These are phyloP conservation scores for Filosporella fistucella DNA, from an alignment of 495 filamentous ascomycete genomes.

Conservation along the genomic window DNA sequence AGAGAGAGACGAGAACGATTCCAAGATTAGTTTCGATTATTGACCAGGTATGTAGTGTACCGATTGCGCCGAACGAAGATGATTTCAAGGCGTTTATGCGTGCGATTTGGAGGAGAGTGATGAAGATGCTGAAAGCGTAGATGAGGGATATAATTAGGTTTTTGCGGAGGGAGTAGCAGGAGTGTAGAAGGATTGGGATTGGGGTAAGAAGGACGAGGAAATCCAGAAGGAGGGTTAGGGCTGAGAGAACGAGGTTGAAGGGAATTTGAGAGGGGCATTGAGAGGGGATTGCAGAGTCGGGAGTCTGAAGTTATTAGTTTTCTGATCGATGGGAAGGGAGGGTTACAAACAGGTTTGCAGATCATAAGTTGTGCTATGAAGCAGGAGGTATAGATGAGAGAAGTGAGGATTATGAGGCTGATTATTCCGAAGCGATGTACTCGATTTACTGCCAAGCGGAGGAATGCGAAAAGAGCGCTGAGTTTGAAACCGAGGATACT, in stretches of 20 bases:
- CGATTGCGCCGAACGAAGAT: slow-evolving; percentile 36
- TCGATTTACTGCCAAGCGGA: slow-evolving; percentile 41
- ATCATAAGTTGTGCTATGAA: slow-evolving; percentile 45
- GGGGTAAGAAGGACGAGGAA: slow-evolving; percentile 43
- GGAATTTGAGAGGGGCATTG: slow-evolving; percentile 35
- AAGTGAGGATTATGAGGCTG: slow-evolving; percentile 35
- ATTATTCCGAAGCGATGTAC: slow-evolving; percentile 33
- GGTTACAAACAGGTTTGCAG: slow-evolving; percentile 35
- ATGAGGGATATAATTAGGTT: slow-evolving; percentile 39
- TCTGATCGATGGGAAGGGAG: neutral
- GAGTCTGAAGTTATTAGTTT: slow-evolving; percentile 23
- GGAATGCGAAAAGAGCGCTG: slow-evolving; percentile 42
- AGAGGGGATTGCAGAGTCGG: slow-evolving; percentile 39
- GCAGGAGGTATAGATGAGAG: slow-evolving; percentile 68
- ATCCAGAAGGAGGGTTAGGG: slow-evolving; percentile 41
- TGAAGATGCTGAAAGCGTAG: slow-evolving; percentile 48
- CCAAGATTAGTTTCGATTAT: slow-evolving; percentile 46
- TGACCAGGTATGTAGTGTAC: slow-evolving; percentile 50
- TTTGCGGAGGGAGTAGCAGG: slow-evolving; percentile 32
- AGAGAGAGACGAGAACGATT: slow-evolving; percentile 42
- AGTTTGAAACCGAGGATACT: slow-evolving; percentile 50
- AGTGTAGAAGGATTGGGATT: slow-evolving; percentile 43
- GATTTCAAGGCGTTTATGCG: slow-evolving; percentile 45
- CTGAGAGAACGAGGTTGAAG: slow-evolving; percentile 38
- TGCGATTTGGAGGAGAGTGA: slow-evolving; percentile 49